phyloP scores from a whole-genome alignment of 2,329 filamentous ascomycete species.

The Sclerotinia sclerotiorum region DNA sequence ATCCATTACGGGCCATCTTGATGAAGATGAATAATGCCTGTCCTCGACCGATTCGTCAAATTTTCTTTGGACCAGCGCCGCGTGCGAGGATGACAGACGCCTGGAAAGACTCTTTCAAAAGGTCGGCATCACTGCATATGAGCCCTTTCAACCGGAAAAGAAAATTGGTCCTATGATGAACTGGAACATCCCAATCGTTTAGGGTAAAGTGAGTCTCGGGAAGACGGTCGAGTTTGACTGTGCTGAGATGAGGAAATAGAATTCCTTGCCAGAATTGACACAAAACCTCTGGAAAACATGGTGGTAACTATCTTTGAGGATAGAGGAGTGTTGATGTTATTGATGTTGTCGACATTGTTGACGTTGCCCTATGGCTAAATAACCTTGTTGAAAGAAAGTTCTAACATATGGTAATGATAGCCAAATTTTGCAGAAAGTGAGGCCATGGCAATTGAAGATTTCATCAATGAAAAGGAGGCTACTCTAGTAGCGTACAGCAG shows the following conservation, averaged over 20 bases:
- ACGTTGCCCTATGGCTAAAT: too few relatives aligned
- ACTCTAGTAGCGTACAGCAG: too few relatives aligned
- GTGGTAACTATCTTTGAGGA: too few relatives aligned
- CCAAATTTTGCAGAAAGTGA: too few relatives aligned
- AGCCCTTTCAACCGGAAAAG: neutral
- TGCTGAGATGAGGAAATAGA: neutral
- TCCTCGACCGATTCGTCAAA: neutral
- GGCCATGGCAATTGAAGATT: too few relatives aligned
- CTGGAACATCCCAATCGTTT: neutral
- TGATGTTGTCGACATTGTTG: too few relatives aligned
- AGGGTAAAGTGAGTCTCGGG: neutral
- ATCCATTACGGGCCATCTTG: neutral
- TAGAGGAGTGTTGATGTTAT: too few relatives aligned
- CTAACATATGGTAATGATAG: too few relatives aligned
- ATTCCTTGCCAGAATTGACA: too few relatives aligned
- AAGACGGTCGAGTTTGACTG: neutral
- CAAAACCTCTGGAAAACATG: too few relatives aligned
- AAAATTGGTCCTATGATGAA: neutral
- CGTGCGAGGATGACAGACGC: neutral
- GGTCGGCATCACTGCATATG: neutral
- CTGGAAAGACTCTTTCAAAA: neutral
- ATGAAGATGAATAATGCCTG: neutral
- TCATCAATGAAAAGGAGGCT: too few relatives aligned
- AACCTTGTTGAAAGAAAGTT: too few relatives aligned
- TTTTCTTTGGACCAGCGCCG: neutral